A percentile compares a stretch with the other conserved stretches of the same genome.
These are phyloP conservation scores for Pyricularia grisea DNA, from an alignment of 2,329 filamentous ascomycete genomes.

Conservation along the genomic window DNA sequence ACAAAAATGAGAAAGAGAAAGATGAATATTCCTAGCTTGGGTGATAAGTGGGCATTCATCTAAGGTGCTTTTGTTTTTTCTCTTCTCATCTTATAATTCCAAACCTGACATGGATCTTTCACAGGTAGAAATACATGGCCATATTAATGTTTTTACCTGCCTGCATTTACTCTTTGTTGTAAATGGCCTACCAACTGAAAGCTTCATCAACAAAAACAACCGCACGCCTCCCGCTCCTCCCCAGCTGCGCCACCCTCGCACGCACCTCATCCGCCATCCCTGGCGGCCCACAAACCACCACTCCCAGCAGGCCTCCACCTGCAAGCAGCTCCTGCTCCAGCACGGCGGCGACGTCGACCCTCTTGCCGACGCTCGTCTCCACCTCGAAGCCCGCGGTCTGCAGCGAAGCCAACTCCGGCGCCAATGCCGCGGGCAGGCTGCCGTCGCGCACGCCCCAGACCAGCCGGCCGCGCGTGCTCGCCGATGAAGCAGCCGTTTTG, in stretches of 20 bases:
- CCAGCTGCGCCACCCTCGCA: constrained; percentile 13
- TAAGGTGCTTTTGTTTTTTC: no score
- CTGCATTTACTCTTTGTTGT: no score
- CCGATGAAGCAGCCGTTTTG: neutral
- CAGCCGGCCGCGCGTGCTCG: constrained; percentile 10
- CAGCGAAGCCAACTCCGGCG: neutral
- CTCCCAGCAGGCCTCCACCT: constrained; percentile 10
- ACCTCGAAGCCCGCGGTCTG: neutral
- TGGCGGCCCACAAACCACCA: constrained; percentile 19
- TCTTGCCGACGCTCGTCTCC: constrained; percentile 10
- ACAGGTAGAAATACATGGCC: no score
- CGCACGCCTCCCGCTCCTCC: constrained; percentile 10
- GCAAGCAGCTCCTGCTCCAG: constrained; percentile 13
- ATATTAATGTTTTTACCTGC: no score
- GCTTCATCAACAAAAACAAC: constrained; percentile 15
- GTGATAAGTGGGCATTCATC: no score
- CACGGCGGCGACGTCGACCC: constrained; percentile 14
- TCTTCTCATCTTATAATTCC: no score
- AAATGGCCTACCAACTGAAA: constrained; percentile 10
- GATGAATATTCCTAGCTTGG: no score
- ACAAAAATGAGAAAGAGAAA: no score
- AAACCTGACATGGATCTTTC: no score
- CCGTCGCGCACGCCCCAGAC: constrained; percentile 16
- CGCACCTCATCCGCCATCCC: constrained; percentile 20
- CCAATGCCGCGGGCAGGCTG: constrained; percentile 13